phyloP scores from a whole-genome alignment of 805 yeast genomes.

The Geotrichum ghanense region DNA sequence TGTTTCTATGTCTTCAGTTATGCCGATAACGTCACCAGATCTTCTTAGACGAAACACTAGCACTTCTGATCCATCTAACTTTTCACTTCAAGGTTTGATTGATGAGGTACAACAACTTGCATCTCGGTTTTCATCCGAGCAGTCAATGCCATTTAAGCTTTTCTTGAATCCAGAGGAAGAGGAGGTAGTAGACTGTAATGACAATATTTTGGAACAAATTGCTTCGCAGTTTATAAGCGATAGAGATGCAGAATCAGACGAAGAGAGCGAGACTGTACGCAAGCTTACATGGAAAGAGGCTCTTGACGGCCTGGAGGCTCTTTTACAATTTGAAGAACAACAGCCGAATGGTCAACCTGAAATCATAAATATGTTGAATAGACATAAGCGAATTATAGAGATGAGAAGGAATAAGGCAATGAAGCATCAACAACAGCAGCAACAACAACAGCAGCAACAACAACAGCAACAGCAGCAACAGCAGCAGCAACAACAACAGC shows the following conservation, averaged over 20 bases:
- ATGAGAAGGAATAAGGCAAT: neutral
- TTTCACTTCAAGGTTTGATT: neutral
- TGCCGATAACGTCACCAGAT: neutral
- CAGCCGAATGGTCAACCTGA: conserved; percentile 1
- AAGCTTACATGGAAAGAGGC: conserved; percentile 1
- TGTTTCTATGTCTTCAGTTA: neutral
- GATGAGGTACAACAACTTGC: neutral
- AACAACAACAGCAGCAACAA: neutral
- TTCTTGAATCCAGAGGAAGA: conserved; percentile 1
- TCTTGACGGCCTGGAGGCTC: neutral
- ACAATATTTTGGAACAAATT: neutral
- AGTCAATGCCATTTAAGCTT: neutral
- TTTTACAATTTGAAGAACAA: neutral
- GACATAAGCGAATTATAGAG: neutral
- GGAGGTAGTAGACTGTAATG: neutral
- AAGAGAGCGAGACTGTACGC: neutral
- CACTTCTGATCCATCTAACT: neutral
- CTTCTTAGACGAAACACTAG: neutral
- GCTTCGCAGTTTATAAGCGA: neutral
- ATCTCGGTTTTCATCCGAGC: neutral
- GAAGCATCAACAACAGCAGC: neutral
- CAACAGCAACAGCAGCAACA: neutral
- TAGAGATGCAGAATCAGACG: neutral
- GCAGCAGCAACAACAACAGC: neutral
- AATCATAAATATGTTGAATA: neutral